phyloP scores from a whole-genome alignment of 495 filamentous ascomycete genomes.

The Stereocaulon alpinum region DNA sequence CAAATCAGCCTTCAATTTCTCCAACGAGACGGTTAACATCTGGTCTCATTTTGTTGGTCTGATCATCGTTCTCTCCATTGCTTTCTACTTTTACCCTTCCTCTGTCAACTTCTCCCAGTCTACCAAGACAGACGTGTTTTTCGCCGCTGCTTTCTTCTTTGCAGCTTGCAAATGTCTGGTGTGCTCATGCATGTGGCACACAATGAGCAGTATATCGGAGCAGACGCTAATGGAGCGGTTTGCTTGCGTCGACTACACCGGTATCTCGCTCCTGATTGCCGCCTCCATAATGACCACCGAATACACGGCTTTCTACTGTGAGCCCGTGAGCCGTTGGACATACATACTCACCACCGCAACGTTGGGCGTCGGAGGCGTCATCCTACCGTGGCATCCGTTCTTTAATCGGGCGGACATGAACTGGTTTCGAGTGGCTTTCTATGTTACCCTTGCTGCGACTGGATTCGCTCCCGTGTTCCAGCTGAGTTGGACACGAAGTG shows the following conservation, averaged over 20 bases:
- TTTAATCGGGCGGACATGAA: conserved; percentile 92
- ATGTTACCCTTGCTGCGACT: conserved; percentile 75
- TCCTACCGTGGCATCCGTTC: conserved; percentile 90
- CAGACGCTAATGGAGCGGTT: conserved; percentile 86
- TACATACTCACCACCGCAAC: conserved; percentile 77
- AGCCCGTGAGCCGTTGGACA: conserved; percentile 73
- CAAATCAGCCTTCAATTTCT: conserved; percentile 67
- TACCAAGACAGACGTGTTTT: conserved; percentile 74
- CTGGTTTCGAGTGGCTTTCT: conserved; percentile 88
- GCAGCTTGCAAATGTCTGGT: conserved; percentile 92
- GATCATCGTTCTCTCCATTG: conserved; percentile 73
- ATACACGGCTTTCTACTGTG: conserved; percentile 97
- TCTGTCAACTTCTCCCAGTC: conserved; percentile 76
- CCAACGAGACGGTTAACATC: conserved; percentile 95
- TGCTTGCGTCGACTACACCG: conserved; percentile 97
- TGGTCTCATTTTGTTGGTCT: conserved; percentile 91
- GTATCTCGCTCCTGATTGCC: conserved; percentile 91
- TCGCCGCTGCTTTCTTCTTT: conserved; percentile 93
- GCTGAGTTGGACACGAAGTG: conserved; percentile 64
- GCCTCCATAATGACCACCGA: conserved; percentile 97
- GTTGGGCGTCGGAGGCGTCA: conserved; percentile 77
- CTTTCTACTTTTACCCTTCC: conserved; percentile 92
- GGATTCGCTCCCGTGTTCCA: conserved; percentile 85
- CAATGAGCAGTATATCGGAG: conserved; percentile 90
- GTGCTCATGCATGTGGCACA: conserved; percentile 95